phyloP scores from a whole-genome alignment of 805 yeast species.

The Barnettozyma sucrosica region DNA sequence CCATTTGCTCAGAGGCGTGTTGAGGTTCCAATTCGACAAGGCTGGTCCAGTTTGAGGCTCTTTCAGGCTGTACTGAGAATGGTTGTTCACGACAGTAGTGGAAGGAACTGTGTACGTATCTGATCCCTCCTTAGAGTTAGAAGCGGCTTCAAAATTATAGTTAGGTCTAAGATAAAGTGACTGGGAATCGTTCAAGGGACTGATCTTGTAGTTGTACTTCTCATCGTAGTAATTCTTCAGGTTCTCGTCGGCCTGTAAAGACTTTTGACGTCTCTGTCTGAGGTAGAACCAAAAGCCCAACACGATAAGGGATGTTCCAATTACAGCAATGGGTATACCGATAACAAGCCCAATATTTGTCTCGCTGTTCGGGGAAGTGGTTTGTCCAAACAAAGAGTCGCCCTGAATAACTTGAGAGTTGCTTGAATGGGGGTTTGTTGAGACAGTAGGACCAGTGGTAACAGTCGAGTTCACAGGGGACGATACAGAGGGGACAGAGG shows the following conservation, averaged over 20 bases:
- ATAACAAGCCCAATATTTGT: conserved; percentile 20
- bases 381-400: background rate
- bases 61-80: conserved; percentile 18
- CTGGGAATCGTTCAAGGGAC: conserved; percentile 5
- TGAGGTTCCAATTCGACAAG: conserved; percentile 20
- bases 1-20: conserved; percentile 26
- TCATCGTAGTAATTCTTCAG: conserved; percentile 20
- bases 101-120: background rate
- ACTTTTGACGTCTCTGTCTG: conserved; percentile 9
- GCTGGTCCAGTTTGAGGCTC: conserved; percentile 11
- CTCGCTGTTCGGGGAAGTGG: background rate
- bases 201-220: conserved; percentile 20
- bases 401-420: background rate
- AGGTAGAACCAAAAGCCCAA: conserved; percentile 15
- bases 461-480: background rate
- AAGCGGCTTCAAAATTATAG: background rate
- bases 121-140: background rate
- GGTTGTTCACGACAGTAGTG: background rate
- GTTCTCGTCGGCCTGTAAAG: conserved; percentile 6
- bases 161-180: conserved; percentile 10
- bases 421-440: background rate
- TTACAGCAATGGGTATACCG: conserved; percentile 24
- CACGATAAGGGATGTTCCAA: conserved; percentile 11
- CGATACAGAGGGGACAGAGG: background rate
- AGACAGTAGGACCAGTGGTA: background rate